These are phyloP conservation scores for Leucoagaricus sp. DNA, from an alignment of 1,284 basidiomycete genomes.

Conservation along the genomic window DNA sequence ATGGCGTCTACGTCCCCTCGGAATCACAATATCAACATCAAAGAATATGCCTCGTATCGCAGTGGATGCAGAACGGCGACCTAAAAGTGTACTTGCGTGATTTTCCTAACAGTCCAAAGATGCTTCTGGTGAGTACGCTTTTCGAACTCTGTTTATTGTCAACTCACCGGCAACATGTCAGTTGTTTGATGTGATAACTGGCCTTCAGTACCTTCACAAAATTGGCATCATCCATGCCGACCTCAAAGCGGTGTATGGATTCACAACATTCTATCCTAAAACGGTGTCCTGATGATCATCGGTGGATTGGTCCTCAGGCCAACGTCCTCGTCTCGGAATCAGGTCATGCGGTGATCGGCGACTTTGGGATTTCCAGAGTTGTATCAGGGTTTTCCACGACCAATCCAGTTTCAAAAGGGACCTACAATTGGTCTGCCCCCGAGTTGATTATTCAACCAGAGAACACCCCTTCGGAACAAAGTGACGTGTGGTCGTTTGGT, in stretches of 20 bases:
- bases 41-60: background rate
- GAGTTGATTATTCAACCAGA: conserved; percentile 15
- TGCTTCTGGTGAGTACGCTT: background rate
- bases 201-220: conserved; percentile 1
- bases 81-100: background rate
- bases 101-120: background rate
- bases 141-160: background rate
- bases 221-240: conserved; percentile 2
- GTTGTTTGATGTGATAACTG: background rate
- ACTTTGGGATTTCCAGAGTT: conserved; percentile 30
- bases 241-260: conserved; percentile 4
- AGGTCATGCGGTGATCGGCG: conserved; percentile 26
- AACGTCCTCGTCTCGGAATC: conserved; percentile 28
- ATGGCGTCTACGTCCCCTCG: background rate
- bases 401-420: conserved; percentile 17
- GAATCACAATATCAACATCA: background rate
- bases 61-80: conserved; percentile 6
- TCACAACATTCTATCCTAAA: background rate
- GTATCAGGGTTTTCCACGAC: conserved; percentile 13
- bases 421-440: conserved; percentile 22
- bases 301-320: conserved; percentile 14
- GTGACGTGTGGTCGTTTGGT: conserved; percentile 12
- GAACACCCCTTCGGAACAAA: background rate
- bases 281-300: too few species aligned
- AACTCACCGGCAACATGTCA: background rate